phyloP scores from a whole-genome alignment of 805 yeast genomes.

The Candida easanensis region DNA sequence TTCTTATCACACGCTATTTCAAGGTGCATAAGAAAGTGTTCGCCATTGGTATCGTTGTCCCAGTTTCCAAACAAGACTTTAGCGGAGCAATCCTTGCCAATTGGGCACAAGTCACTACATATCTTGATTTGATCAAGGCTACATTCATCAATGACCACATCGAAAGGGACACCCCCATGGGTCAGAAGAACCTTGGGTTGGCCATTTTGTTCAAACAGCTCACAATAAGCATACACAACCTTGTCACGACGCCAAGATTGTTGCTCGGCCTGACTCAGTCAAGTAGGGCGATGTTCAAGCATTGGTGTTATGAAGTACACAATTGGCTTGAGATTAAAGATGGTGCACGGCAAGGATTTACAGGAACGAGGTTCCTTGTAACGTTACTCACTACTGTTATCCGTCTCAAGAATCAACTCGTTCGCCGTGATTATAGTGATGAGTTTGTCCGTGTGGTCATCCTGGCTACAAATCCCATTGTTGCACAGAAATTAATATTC shows the following conservation, averaged over 20 bases:
- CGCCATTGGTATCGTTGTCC: constrained; percentile 34
- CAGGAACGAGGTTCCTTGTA: constrained; percentile 24
- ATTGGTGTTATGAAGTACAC: constrained; percentile 39
- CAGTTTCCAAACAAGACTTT: constrained; percentile 23
- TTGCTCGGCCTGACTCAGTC: constrained; percentile 31
- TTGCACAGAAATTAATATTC: constrained; percentile 56
- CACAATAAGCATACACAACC: constrained; percentile 30
- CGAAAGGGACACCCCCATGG: constrained; percentile 3
- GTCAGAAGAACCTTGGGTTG: constrained; percentile 21
- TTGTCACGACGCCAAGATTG: constrained; percentile 34
- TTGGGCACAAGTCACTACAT: constrained; percentile 31
- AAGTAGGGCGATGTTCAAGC: constrained; percentile 28
- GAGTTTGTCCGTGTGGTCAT: constrained; percentile 49
- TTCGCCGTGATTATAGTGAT: constrained; percentile 6
- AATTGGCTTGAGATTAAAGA: constrained; percentile 43
- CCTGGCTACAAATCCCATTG: constrained; percentile 58
- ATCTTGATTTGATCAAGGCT: constrained; percentile 29
- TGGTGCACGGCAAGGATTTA: constrained; percentile 31
- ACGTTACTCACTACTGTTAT: constrained; percentile 22
- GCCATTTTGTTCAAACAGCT: constrained; percentile 29
- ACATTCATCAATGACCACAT: constrained; percentile 25
- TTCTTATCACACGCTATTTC: constrained; percentile 34
- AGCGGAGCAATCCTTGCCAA: constrained; percentile 30
- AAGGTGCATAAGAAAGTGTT: constrained; percentile 25
- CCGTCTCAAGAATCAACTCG: constrained; percentile 14